Base-by-base conservation (phyloP, 371 early-diverging fungal species). In the Saksenaea vasiformis region DNA sequence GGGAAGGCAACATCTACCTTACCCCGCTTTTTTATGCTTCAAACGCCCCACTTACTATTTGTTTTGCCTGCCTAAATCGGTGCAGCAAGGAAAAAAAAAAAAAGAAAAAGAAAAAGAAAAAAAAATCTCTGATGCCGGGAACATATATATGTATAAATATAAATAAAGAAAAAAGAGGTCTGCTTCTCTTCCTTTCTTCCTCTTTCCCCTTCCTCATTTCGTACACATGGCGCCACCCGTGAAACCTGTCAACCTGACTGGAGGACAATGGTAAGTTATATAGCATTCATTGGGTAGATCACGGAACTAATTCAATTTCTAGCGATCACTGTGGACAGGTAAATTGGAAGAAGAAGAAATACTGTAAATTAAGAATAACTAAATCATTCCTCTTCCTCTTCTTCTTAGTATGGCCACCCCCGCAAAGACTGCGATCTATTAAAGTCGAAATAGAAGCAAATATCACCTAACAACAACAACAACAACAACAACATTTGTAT, bases 221-320 rank as follows among this genome's bases (percentile, higher is more conserved):
- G 34, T 36, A 35, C 24, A 34, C 35, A 56, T 56, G 35, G 13
- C 5, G 14, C 57, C 57, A 22, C 34, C 41, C 44, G 58, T 64
- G 28, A 57, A 56, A 39, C 64, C 64, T 19, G 38, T 64, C 44
- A 56, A 64, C 14, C 57, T 64, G 7, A 35, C 58, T 22, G 64
- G 64, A 51, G 64, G 64, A 28, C 64, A 64, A 64, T 64, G 64
- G 64, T 64, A 47, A 44, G 41, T 17, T 24, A 22, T 22, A 13
- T 22, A 14, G 44, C 24, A n/a, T 19, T 22, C n/a, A 22, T 47
- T 22, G 24, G 8, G 1, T 7, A n/a, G 51, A 47, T 47, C 24
- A 5, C 22, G 19, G 9, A n/a, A 7, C 24, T 47, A n/a, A 47
- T 28, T 38, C 41, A 13, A 9, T 44, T 5, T 31, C 0, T 44